Conservation (phyloP, 2,329 filamentous ascomycete species). For the Exserohilum turcica region DNA sequence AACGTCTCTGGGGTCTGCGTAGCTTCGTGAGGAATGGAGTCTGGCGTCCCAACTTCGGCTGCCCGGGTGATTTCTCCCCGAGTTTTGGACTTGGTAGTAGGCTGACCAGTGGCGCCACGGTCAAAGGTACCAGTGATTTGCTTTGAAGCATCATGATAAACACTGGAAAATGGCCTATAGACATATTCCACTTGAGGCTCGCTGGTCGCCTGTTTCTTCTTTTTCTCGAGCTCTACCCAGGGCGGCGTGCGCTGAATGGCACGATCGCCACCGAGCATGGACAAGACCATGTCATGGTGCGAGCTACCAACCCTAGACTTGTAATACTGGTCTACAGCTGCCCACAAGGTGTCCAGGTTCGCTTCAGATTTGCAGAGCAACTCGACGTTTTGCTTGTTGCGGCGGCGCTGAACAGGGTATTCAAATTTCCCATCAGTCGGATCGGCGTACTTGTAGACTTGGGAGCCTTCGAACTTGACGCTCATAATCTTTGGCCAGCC, state of each 20-base stretch:
- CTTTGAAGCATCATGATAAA: conserved; percentile 12
- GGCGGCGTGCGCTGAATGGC: conserved; percentile 55
- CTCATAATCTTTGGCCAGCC: conserved; percentile 7
- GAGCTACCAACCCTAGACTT: conserved; percentile 6
- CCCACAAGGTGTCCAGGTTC: conserved; percentile 56
- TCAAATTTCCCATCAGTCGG: conserved; percentile 51
- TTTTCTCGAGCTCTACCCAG: conserved; percentile 50
- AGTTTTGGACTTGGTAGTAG: conserved; percentile 17
- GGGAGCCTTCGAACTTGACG: conserved; percentile 11
- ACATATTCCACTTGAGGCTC: conserved; percentile 1
- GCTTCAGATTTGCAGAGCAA: conserved; percentile 55
- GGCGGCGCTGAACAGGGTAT: conserved; percentile 57
- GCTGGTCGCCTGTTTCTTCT: background rate
- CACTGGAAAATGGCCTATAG: conserved; percentile 14
- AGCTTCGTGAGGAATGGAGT: conserved; percentile 1
- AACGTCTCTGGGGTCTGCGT: conserved; percentile 23
- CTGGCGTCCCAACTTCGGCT: background rate
- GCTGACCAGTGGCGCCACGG: conserved; percentile 1
- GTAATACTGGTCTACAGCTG: conserved; percentile 40
- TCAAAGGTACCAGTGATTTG: conserved; percentile 14
- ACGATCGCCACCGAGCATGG: conserved; percentile 39
- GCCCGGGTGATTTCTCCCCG: conserved; percentile 3
- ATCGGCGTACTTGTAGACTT: conserved; percentile 21
- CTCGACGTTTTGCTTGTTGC: conserved; percentile 53
- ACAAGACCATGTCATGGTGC: conserved; percentile 12